Evolutionary conservation across 2,329 filamentous ascomycete genomes (phyloP), one percentile per base, ranked within the genome.

Genomic region (Stachybotrys chlorohalonatus): DNA sequence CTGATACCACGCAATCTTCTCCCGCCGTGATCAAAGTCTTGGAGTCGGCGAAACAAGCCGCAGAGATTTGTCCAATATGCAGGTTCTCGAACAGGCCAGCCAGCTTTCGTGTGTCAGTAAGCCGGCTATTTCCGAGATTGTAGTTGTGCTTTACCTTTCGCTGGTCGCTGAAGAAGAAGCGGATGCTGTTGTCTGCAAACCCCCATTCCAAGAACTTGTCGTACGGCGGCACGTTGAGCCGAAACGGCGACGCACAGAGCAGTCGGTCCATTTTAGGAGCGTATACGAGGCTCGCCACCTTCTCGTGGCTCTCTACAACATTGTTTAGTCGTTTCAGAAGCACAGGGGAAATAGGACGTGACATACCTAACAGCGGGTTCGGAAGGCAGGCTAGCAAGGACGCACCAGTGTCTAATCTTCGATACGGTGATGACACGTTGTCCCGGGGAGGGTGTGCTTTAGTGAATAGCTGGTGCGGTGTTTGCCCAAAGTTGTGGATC

Each of bases 401-500:
- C 1, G 90, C 85, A 1, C 86, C 81, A 0, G 83, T 87, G 68
- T 99, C 93, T 0, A 99, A 76, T 54, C 90, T 82, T 55, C 82
- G 83, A 3, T 80, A 75, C 6, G 83, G 84, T 54, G 84, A 81
- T 24, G 82, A 76, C 5, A 80, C 72, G 54, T 88, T 81, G 60
- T 95, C 91, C 13, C 87, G 82, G n/a, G 81, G 73, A 4, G 88
- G 85, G 69, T 99, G 94, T 11, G 87, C 79, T 56, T 87, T 86
- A 49, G 84, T 82, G 68, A 97, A 99, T 15, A 97, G 87, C 68
- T 99, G 95, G 62, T 95, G 89, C 1, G 95, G 94, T 1, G 95
- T 99, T 69, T 99, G 94, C 0, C 94, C 94, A 69, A 99, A 99
- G 63, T 97, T 97, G 71, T 99, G 93, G 63, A 99, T 97, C 61